A percentile compares a stretch with the other conserved stretches of the same genome.
Evolutionary conservation across 352 stramenopile genomes (phyloP).

Genomic region (Globisporangium iwayamae): DNA sequence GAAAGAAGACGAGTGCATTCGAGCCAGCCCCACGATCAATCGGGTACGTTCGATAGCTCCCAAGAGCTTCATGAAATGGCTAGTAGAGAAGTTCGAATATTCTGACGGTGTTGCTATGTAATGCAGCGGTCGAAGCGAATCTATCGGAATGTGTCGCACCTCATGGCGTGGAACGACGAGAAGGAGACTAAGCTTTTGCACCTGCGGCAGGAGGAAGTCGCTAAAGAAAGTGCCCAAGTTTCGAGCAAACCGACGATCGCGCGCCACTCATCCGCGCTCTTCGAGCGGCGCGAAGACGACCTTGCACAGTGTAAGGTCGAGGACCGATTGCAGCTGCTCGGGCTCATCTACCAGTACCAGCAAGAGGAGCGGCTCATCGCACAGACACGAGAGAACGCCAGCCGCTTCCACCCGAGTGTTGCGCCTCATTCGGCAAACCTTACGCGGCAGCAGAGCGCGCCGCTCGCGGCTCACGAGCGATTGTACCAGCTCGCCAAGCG

Average conservation of each 20-base stretch:
- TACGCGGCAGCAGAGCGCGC: constrained; percentile 16
- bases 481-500: constrained; percentile 46
- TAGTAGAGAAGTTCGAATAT: background rate
- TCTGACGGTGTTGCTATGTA: background rate
- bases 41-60: constrained; percentile 22
- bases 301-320: constrained; percentile 61
- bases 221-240: constrained; percentile 26
- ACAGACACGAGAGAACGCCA: constrained; percentile 13
- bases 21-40: constrained; percentile 50
- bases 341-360: constrained; percentile 68
- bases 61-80: background rate
- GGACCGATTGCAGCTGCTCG: constrained; percentile 62
- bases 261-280: constrained; percentile 30
- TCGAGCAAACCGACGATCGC: constrained; percentile 32
- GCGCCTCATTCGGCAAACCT: constrained; percentile 56
- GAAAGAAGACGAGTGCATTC: constrained; percentile 24
- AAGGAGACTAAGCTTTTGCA: constrained; percentile 52
- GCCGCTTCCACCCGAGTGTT: constrained; percentile 27
- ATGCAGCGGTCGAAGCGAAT: constrained; percentile 58
- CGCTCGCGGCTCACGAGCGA: constrained; percentile 39
- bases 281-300: constrained; percentile 37
- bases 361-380: constrained; percentile 42
- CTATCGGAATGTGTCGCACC: constrained; percentile 48
- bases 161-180: constrained; percentile 58
- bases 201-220: constrained; percentile 33